These are phyloP conservation scores for Yamadazyma phyllophila DNA, from an alignment of 805 yeast genomes.

Conservation along the genomic window DNA sequence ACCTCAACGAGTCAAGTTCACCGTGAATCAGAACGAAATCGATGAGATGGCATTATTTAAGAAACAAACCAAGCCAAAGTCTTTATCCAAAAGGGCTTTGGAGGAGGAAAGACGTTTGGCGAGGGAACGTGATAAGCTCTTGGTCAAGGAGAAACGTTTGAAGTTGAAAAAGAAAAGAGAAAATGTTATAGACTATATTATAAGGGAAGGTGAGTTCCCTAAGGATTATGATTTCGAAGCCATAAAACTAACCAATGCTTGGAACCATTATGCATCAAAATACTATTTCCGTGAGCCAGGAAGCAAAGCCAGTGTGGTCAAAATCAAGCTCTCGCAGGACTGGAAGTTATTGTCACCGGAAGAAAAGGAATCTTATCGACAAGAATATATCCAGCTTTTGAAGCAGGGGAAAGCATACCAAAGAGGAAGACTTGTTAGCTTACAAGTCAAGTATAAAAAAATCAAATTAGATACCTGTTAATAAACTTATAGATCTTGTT, in stretches of 20 bases:
- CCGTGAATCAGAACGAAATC: conserved; percentile 1
- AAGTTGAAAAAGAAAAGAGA: not conserved
- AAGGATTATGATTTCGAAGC: conserved; percentile 7
- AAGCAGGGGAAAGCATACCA: conserved; percentile 12
- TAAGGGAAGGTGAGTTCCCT: conserved; percentile 13
- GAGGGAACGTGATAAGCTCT: conserved; percentile 6
- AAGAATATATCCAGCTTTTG: conserved; percentile 26
- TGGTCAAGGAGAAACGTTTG: conserved; percentile 14
- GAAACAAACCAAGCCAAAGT: conserved; percentile 5
- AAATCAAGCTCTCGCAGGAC: conserved; percentile 12
- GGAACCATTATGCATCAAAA: conserved; percentile 29
- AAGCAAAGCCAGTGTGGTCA: not conserved
- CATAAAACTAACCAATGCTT: conserved; percentile 31
- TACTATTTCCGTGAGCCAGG: not conserved
- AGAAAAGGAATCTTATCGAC: conserved; percentile 27
- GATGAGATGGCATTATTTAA: conserved; percentile 6
- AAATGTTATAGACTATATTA: conserved; percentile 9
- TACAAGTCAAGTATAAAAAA: conserved; percentile 8
- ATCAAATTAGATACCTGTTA: not conserved
- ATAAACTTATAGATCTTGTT: not conserved
- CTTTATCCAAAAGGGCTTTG: not conserved
- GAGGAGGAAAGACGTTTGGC: conserved; percentile 10
- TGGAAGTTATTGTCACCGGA: conserved; percentile 28
- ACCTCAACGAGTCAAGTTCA: conserved; percentile 9
- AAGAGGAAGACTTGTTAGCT: conserved; percentile 10